Evolutionary conservation across 768 basidiomycete species (phyloP).

Genomic region (Hygrocybe coccinea): DNA sequence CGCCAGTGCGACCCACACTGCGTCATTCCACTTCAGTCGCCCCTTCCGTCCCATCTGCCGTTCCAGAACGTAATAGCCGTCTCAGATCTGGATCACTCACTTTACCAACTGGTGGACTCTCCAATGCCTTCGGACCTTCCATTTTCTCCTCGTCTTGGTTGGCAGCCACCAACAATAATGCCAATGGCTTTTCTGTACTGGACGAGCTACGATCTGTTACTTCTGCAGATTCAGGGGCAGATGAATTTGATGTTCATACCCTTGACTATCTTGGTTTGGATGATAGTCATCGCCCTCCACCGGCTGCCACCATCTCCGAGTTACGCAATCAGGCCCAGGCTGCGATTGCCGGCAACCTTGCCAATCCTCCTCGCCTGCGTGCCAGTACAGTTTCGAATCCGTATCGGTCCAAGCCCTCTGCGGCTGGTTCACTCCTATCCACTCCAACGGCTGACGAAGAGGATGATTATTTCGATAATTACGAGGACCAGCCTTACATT

Average conservation of each 20-base stretch:
- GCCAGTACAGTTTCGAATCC: constrained; percentile 93
- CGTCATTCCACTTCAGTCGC: constrained; percentile 75
- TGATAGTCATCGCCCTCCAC: constrained; percentile 67
- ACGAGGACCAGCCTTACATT: constrained; percentile 46
- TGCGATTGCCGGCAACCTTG: constrained; percentile 79
- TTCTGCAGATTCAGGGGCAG: constrained; percentile 73
- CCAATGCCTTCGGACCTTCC: constrained; percentile 81
- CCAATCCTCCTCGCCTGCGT: constrained; percentile 72
- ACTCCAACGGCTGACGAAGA: constrained; percentile 71
- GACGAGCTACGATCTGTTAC: constrained; percentile 80
- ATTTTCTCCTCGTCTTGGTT: constrained; percentile 92
- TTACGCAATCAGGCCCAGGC: constrained; percentile 86
- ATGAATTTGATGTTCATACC: constrained; percentile 90
- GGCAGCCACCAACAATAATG: constrained; percentile 48
- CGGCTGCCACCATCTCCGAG: constrained; percentile 84
- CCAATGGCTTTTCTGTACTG: constrained; percentile 57
- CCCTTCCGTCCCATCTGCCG: constrained; percentile 48
- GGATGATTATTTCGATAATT: constrained; percentile 64
- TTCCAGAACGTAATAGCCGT: constrained; percentile 70
- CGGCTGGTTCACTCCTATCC: constrained; percentile 54
- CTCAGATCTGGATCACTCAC: constrained; percentile 91
- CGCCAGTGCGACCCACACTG: constrained; percentile 58
- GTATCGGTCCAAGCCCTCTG: constrained; percentile 66
- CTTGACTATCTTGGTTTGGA: constrained; percentile 96
- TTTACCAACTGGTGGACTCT: constrained; percentile 68